A percentile compares a stretch with the other conserved stretches of the same genome.
Evolutionary conservation across 805 yeast species (phyloP).

Genomic region (Candida ascalaphidarum): DNA sequence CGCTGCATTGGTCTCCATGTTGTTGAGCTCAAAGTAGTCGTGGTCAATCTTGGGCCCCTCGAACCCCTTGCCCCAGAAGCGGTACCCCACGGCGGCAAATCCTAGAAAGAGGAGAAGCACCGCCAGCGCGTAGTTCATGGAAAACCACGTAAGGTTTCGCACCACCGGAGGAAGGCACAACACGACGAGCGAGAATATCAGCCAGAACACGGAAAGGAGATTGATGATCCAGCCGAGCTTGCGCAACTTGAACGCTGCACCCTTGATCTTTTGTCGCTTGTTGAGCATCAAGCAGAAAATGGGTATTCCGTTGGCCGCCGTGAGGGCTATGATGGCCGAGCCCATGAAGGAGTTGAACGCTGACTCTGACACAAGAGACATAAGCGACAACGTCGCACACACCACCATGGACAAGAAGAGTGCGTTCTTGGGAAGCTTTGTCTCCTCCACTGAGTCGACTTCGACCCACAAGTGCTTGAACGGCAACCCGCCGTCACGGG

Average conservation of each 20-base stretch:
- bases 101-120: constrained; percentile 44
- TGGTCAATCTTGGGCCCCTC: constrained; percentile 53
- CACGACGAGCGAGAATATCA: constrained; percentile 46
- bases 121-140: constrained; percentile 59
- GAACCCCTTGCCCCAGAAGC: constrained; percentile 57
- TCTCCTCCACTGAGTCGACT: constrained; percentile 49
- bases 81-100: constrained; percentile 44
- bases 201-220: constrained; percentile 51
- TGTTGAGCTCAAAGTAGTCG: constrained; percentile 31
- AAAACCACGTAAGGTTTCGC: constrained; percentile 23
- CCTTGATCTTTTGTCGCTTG: constrained; percentile 52
- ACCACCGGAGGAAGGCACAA: constrained; percentile 68
- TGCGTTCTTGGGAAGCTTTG: constrained; percentile 64
- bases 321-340: constrained; percentile 66
- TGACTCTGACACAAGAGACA: constrained; percentile 61
- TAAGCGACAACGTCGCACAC: constrained; percentile 49
- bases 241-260: constrained; percentile 59
- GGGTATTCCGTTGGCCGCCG: constrained; percentile 73
- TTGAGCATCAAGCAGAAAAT: constrained; percentile 53
- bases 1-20: constrained; percentile 11
- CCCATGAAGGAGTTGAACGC: constrained; percentile 83
- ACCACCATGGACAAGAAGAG: constrained; percentile 55
- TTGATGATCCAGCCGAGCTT: constrained; percentile 60
- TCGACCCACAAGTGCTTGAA: constrained; percentile 54
- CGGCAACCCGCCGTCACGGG: constrained; percentile 78